Evolutionary conservation across 495 filamentous ascomycete species (phyloP), one percentile per base, ranked within the genome.

Genomic region (Hyphodiscus hymeniophilus): DNA sequence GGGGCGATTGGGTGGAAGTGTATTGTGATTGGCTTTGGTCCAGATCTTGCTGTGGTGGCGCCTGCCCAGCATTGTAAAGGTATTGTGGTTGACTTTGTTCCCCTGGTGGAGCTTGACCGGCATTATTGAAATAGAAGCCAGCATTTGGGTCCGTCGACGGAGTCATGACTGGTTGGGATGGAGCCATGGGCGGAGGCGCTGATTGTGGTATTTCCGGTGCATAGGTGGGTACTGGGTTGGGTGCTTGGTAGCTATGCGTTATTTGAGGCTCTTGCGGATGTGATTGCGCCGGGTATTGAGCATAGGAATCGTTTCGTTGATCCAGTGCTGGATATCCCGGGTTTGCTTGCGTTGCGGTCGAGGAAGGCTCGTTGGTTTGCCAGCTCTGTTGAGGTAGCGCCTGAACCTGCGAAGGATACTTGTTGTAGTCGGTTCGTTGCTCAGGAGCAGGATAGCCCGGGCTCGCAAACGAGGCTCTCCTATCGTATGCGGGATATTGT

Each of bases 111-210:
- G 39, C 23, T 18, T 54, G 47, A 3, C 23, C 31, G 32, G 32
- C 11, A 38, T 44, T 59, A 40, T 66, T 67, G 55, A 75, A 77
- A 47, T 76, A 78, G 42, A 68, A 76, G 3, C 68, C 62, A 6
- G 68, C 67, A 47, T 56, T 70, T 6, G 73, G 63, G 28, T 76
- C 75, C 2, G 60, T 53, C 2, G 65, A 62, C 5, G 70, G 63
- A 52, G 24, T 58, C 53, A 20, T 47, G 49, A 38, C 52, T 39
- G 36, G 51, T 43, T 58, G 52, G 32, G 59, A 56, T 17, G 62
- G 52, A 41, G 62, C 59, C 35, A 60, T 61, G 3, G 58, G 20
- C 54, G 55, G 33, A 52, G 48, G 34, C 63, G 65, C 40, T 52
- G 30, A 46, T 28, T 34, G 48, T 58, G 58, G 15, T 10, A 41